Base-by-base conservation (phyloP, 1,139 yeast genomes). In the Zygotorulaspora mrakii region DNA sequence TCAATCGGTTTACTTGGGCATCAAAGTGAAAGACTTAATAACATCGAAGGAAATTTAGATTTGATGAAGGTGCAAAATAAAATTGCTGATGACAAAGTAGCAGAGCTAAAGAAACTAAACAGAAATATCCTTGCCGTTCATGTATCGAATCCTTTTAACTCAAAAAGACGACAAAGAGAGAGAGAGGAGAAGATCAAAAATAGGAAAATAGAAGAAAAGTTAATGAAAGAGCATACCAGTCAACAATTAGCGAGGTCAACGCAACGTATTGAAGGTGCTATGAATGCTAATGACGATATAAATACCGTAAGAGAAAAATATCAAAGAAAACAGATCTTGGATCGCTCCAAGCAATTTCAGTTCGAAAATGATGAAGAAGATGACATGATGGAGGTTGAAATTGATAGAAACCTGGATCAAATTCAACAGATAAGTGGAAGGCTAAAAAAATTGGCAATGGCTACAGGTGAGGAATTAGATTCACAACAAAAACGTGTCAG, bases 1-100 rank as follows among this genome's bases (percentile, higher is more conserved):
- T 83, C 97, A 0, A 67, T 89, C 52, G 96, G 96, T 18, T 80
- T 87, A 79, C 73, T 91, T 40, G 97, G 97, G 20, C 77, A 91
- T 14, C 98, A 94, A 64, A 81, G 94, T 41, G 96, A 88, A 60
- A 70, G 87, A 38, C 69, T 91, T 49, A 84, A 82, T 59, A 78
- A 76, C 56, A 80, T 91, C 13, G 96, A 89, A 60, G 79, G 78
- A 52, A 82, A 80, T 53, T 66, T 91, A 52, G 76, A 85, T 42
- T 66, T 84, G 42, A 86, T 94, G 32, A 85, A 81, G 45, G 81
- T 88, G 2, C 96, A 88, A 59, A 85, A 87, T 47, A 72, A 79
- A 52, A 76, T 84, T 44, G 95, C 95, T 5, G 88, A 83, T 49
- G 86, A 81, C 39, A 86, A 86, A 63, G 94, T 91, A 27, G 75